Evolutionary conservation across 805 yeast genomes (phyloP).

Genomic region (Myxozyma udenii): DNA sequence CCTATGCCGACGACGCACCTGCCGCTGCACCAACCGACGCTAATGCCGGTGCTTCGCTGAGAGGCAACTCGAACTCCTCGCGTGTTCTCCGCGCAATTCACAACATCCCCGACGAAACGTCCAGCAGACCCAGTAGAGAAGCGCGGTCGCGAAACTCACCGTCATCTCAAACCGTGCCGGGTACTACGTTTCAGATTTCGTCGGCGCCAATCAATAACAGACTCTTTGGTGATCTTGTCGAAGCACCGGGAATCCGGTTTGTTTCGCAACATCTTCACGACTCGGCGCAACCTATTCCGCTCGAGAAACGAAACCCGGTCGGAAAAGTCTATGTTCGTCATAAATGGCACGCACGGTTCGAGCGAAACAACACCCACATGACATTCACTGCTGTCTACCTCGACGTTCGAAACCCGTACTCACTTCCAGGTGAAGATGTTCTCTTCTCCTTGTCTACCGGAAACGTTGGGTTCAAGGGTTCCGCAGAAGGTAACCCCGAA

Average conservation of each 20-base stretch:
- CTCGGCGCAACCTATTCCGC: conserved; percentile 2
- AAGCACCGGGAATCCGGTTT: background rate
- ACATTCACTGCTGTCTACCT: conserved; percentile 64
- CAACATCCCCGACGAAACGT: too few relatives aligned
- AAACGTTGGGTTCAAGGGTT: conserved; percentile 80
- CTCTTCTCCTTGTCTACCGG: conserved; percentile 74
- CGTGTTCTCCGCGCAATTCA: too few relatives aligned
- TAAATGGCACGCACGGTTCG: conserved; percentile 71
- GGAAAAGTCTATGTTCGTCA: conserved; percentile 51
- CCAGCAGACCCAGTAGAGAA: too few relatives aligned
- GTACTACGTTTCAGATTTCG: too few relatives aligned
- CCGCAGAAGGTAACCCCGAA: conserved; percentile 89
- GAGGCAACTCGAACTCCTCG: too few relatives aligned
- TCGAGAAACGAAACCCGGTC: conserved; percentile 3
- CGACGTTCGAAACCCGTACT: conserved; percentile 68
- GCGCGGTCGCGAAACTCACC: too few relatives aligned
- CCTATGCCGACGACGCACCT: too few relatives aligned
- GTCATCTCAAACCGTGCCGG: too few relatives aligned
- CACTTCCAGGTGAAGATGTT: conserved; percentile 73
- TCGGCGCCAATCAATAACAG: background rate
- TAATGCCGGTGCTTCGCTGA: too few relatives aligned
- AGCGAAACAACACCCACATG: conserved; percentile 77
- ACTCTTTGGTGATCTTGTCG: background rate
- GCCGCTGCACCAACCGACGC: too few relatives aligned
- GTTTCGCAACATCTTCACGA: background rate